Conservation (phyloP, 179 eudicot genomes). For the Silene coronaria region DNA sequence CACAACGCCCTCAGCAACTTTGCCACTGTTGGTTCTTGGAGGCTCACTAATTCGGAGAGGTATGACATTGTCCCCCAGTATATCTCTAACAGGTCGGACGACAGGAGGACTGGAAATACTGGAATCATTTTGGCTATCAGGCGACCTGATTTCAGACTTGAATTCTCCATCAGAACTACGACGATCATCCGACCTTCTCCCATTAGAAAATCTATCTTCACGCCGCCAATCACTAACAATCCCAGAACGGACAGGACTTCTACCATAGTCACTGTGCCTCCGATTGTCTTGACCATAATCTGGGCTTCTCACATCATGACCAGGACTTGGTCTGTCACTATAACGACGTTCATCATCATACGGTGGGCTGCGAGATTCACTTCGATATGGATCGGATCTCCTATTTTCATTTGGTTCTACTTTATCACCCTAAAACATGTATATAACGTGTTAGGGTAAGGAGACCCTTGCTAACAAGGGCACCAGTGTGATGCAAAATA, state of each 20-base stretch:
- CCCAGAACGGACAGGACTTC: conserved; percentile 71
- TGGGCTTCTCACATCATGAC: conserved; percentile 64
- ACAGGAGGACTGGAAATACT: conserved; percentile 60
- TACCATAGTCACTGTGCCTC: conserved; percentile 46
- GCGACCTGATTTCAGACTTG: conserved; percentile 59
- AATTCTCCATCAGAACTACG: conserved; percentile 59
- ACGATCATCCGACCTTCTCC: conserved; percentile 55
- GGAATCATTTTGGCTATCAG: conserved; percentile 58
- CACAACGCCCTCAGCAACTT: conserved; percentile 41
- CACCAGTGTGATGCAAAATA: neutral
- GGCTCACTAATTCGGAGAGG: conserved; percentile 85
- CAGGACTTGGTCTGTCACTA: conserved; percentile 66
- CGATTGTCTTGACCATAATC: conserved; percentile 57
- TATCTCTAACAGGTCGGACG: conserved; percentile 82
- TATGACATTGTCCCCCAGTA: conserved; percentile 68
- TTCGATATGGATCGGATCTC: conserved; percentile 46
- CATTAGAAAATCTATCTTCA: conserved; percentile 90
- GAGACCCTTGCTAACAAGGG: conserved; percentile 4
- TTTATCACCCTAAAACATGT: conserved; percentile 55
- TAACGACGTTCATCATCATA: conserved; percentile 62
- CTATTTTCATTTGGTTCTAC: conserved; percentile 53
- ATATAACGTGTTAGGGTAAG: conserved; percentile 22
- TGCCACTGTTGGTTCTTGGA: conserved; percentile 61
- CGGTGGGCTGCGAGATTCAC: conserved; percentile 85
- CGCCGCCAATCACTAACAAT: conserved; percentile 89